Evolutionary conservation across 257 asterid species (phyloP).

Genomic region (Leptodermis oblonga): DNA sequence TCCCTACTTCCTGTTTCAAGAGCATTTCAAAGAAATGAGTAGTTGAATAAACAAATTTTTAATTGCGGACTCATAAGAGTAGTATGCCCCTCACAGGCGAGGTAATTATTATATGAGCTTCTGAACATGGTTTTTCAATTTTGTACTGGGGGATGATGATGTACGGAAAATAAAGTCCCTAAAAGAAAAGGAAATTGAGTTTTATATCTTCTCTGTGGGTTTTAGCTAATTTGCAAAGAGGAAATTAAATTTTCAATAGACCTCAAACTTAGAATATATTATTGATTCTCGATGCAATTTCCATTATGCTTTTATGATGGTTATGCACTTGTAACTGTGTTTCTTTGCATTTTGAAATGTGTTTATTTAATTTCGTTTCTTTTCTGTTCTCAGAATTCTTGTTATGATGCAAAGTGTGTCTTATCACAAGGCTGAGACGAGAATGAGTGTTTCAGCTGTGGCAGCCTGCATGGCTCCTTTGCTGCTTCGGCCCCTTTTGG

Average conservation of each 20-base stretch:
- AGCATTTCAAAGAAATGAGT: neutral
- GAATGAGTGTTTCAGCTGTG: slow-evolving; percentile 97
- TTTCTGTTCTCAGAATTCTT: slow-evolving; percentile 62
- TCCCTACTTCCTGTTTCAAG: neutral
- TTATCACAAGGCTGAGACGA: slow-evolving; percentile 64
- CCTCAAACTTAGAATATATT: neutral
- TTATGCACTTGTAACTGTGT: slow-evolving; percentile 4
- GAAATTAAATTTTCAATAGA: neutral
- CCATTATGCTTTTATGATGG: neutral
- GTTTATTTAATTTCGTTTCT: slow-evolving; percentile 10
- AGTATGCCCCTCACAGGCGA: neutral
- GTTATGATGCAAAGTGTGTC: slow-evolving; percentile 89
- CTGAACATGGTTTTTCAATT: no score
- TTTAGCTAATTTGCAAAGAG: neutral
- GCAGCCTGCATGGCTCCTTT: slow-evolving; percentile 99
- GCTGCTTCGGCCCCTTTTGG: slow-evolving; percentile 95
- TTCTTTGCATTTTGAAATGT: slow-evolving; percentile 11
- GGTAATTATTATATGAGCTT: neutral
- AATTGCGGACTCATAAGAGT: neutral
- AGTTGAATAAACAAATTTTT: neutral
- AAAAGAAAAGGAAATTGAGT: neutral
- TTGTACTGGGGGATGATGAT: no score
- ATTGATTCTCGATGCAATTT: neutral
- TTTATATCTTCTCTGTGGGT: neutral
- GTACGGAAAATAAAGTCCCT: neutral